phyloP scores from a whole-genome alignment of 352 stramenopile genomes.

The Pseudoperonospora humuli region DNA sequence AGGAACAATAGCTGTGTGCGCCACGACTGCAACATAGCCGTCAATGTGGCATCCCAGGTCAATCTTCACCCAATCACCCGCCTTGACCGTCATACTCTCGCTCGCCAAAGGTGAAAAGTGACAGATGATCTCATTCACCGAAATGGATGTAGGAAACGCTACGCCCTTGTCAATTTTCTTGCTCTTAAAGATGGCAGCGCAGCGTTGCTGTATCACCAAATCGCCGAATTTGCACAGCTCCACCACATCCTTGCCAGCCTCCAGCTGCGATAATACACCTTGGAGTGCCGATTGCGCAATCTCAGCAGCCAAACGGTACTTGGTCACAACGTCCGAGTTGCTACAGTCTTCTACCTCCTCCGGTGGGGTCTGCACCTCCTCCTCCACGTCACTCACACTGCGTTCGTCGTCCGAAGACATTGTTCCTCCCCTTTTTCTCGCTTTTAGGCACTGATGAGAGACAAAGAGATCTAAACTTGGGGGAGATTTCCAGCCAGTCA shows the following conservation, averaged over 20 bases:
- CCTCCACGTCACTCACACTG: constrained; percentile 55
- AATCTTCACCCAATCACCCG: constrained; percentile 87
- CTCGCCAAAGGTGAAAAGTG: constrained; percentile 95
- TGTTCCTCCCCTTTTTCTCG: background rate
- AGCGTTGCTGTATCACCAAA: constrained; percentile 74
- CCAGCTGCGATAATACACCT: constrained; percentile 91
- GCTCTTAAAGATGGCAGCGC: constrained; percentile 93
- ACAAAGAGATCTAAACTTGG: constrained; percentile 12
- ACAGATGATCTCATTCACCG: constrained; percentile 98
- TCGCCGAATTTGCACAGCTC: constrained; percentile 93
- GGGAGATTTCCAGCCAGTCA: constrained; percentile 2
- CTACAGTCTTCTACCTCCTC: constrained; percentile 78
- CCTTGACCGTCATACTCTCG: constrained; percentile 72
- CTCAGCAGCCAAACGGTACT: constrained; percentile 97
- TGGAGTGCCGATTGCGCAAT: constrained; percentile 97
- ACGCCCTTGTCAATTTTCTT: constrained; percentile 97
- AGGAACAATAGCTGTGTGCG: constrained; percentile 95
- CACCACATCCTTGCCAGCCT: constrained; percentile 90
- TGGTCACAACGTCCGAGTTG: constrained; percentile 90
- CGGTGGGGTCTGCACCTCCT: constrained; percentile 45
- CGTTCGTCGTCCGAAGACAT: constrained; percentile 40
- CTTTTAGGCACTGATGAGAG: no score
- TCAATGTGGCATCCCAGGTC: constrained; percentile 99
- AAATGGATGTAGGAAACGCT: constrained; percentile 98
- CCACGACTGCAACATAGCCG: constrained; percentile 97